phyloP scores from a whole-genome alignment of 495 filamentous ascomycete species.

The Penicillium psychrofluorescens region DNA sequence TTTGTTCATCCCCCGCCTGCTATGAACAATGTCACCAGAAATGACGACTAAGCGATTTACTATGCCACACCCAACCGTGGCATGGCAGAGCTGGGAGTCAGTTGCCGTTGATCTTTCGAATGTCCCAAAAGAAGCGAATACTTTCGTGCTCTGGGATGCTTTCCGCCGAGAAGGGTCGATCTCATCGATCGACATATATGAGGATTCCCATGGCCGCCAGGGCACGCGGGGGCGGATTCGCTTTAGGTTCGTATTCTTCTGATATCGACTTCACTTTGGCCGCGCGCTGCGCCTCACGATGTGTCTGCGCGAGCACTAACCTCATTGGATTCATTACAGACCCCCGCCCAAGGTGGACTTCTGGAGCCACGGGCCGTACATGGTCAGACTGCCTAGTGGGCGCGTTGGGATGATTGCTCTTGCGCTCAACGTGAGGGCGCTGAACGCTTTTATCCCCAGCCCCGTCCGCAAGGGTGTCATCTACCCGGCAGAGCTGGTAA shows the following conservation, averaged over 20 bases:
- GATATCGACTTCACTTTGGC: neutral
- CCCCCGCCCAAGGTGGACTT: constrained; percentile 34
- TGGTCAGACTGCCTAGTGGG: constrained; percentile 16
- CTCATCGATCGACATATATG: constrained; percentile 36
- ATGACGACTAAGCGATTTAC: too few species aligned
- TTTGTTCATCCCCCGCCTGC: neutral
- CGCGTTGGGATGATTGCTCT: constrained; percentile 4
- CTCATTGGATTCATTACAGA: constrained; percentile 13
- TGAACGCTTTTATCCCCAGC: constrained; percentile 14
- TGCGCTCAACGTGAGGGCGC: constrained; percentile 11
- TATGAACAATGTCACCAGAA: too few species aligned
- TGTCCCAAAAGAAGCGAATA: constrained; percentile 26
- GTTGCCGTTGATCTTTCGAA: constrained; percentile 25
- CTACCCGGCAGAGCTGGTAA: constrained; percentile 26
- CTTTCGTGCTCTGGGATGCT: constrained; percentile 26
- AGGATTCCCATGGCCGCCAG: constrained; percentile 22
- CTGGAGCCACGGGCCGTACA: constrained; percentile 24
- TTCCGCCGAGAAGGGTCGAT: constrained; percentile 36
- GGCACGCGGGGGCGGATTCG: constrained; percentile 27
- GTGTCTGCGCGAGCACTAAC: too few species aligned
- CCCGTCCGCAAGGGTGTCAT: constrained; percentile 16
- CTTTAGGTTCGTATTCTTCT: constrained; percentile 28
- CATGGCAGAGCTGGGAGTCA: constrained; percentile 35
- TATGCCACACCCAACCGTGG: neutral
- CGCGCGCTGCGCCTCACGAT: too few species aligned